A percentile compares a stretch with the other conserved stretches of the same genome.
phyloP scores from a whole-genome alignment of 2,329 filamentous ascomycete species.

The Incumbomyces lentus region DNA sequence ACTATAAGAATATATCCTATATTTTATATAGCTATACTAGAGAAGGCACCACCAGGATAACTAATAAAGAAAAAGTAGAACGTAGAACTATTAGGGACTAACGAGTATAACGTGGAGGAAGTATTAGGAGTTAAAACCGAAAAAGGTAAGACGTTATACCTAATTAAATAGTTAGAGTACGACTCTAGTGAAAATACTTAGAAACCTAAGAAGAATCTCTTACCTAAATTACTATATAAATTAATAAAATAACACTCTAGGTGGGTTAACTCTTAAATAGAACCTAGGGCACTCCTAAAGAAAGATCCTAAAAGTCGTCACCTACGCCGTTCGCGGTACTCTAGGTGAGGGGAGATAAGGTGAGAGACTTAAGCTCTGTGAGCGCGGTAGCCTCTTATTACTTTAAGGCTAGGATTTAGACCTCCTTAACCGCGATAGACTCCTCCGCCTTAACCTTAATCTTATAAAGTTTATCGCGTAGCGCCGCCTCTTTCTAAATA shows the following conservation, averaged over 20 bases:
- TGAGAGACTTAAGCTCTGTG: too few species aligned
- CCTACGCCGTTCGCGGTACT: too few species aligned
- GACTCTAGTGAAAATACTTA: too few species aligned
- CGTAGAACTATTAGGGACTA: neutral
- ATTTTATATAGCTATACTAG: constrained; percentile 10
- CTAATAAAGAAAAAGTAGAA: neutral
- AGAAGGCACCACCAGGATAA: neutral
- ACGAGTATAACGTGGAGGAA: neutral
- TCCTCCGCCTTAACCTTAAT: neutral
- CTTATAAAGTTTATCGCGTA: neutral
- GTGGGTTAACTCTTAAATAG: neutral
- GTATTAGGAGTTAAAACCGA: neutral
- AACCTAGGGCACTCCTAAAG: neutral
- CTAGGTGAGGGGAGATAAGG: too few species aligned
- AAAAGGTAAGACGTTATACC: too few species aligned
- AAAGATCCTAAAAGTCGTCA: neutral
- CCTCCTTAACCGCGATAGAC: neutral
- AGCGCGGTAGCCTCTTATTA: too few species aligned
- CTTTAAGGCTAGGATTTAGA: neutral
- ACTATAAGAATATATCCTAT: constrained; percentile 8
- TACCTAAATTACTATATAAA: too few species aligned
- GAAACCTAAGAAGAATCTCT: too few species aligned
- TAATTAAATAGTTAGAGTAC: too few species aligned
- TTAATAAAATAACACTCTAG: neutral
- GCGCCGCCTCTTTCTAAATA: too few species aligned